These are phyloP conservation scores for Talaromyces nanjingensis DNA, from an alignment of 495 filamentous ascomycete genomes.

Conservation along the genomic window DNA sequence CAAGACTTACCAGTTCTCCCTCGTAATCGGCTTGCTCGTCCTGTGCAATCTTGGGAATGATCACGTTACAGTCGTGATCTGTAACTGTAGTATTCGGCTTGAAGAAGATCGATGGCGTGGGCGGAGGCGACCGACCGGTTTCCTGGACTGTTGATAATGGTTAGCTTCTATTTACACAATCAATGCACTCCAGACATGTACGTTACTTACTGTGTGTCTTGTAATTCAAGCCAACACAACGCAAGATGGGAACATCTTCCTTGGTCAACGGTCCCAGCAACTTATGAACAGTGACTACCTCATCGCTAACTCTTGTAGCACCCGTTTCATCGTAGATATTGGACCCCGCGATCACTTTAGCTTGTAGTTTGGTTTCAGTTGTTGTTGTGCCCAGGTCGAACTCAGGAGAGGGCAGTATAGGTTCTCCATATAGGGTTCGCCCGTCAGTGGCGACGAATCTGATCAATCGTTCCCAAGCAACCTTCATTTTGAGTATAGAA, in stretches of 20 bases:
- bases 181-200: not conserved
- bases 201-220: slow-evolving; percentile 28
- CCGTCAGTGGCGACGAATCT: slow-evolving; percentile 41
- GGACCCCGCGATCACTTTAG: slow-evolving; percentile 27
- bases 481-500: not conserved
- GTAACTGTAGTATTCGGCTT: slow-evolving; percentile 38
- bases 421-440: slow-evolving; percentile 38
- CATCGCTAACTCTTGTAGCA: slow-evolving; percentile 23
- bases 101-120: slow-evolving; percentile 43
- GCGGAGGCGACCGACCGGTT: slow-evolving; percentile 38
- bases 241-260: slow-evolving; percentile 29
- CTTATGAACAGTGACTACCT: slow-evolving; percentile 27
- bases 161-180: not conserved
- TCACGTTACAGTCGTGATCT: slow-evolving; percentile 31
- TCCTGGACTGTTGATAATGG: slow-evolving; percentile 31
- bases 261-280: slow-evolving; percentile 28
- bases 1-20: slow-evolving; percentile 35
- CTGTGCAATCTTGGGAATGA: slow-evolving; percentile 43
- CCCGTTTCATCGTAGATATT: slow-evolving; percentile 35
- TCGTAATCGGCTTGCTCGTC: slow-evolving; percentile 46
- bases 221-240: slow-evolving; percentile 37
- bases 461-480: slow-evolving; percentile 39
- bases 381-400: slow-evolving; percentile 33
- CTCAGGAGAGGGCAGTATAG: slow-evolving; percentile 28
- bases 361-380: slow-evolving; percentile 27